phyloP scores from a whole-genome alignment of 805 yeast species.

The Starmerella etchellsii region DNA sequence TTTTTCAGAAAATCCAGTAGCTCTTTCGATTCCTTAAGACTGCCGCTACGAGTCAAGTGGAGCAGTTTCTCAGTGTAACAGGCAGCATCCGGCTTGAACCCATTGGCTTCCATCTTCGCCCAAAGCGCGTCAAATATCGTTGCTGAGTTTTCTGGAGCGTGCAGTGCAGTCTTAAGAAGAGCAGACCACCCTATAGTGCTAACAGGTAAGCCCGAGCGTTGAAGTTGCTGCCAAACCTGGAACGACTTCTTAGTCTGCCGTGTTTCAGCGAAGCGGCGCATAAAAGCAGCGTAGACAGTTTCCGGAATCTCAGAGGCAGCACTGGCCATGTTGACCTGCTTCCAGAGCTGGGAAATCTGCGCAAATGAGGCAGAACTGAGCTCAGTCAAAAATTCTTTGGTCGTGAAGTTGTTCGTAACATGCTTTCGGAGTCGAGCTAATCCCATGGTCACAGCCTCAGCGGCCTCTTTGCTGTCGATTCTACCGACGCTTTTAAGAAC shows the following conservation, averaged over 20 bases:
- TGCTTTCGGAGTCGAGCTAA: constrained; percentile 15
- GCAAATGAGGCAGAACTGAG: constrained; percentile 20
- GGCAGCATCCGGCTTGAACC: constrained; percentile 32
- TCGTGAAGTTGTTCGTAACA: constrained; percentile 15
- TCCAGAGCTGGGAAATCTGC: constrained; percentile 21
- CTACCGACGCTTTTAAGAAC: constrained; percentile 10
- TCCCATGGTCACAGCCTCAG: constrained; percentile 13
- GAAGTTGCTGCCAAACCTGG: constrained; percentile 40
- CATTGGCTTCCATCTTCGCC: constrained; percentile 31
- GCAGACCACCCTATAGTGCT: constrained; percentile 45
- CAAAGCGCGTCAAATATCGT: constrained; percentile 23
- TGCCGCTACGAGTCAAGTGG: constrained; percentile 34
- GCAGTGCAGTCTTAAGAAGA: constrained; percentile 37
- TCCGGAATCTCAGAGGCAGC: constrained; percentile 19
- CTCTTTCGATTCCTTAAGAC: constrained; percentile 34
- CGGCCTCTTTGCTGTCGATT: constrained; percentile 5
- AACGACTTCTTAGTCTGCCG: constrained; percentile 22
- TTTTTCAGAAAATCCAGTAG: constrained; percentile 25
- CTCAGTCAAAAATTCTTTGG: constrained; percentile 16
- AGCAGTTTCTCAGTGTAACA: constrained; percentile 38
- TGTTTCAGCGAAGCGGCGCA: constrained; percentile 24
- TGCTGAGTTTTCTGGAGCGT: constrained; percentile 23
- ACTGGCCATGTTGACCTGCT: constrained; percentile 22
- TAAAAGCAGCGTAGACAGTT: constrained; percentile 23
- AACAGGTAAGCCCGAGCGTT: constrained; percentile 26